Evolutionary conservation across 768 basidiomycete genomes (phyloP), one percentile per base, ranked within the genome.

Genomic region (Leccinellum albellum): DNA sequence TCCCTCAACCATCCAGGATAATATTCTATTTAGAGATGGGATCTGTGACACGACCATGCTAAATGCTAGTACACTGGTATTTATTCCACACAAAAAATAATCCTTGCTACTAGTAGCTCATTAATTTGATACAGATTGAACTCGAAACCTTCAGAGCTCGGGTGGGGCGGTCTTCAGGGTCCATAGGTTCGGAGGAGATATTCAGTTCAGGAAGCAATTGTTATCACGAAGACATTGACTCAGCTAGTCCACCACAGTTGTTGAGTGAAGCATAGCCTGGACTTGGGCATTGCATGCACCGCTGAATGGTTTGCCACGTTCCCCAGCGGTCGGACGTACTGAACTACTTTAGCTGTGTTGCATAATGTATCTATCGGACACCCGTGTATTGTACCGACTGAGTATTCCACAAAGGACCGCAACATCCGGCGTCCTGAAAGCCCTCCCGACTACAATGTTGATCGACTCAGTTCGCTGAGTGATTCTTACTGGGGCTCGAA

Each of bases 61-160:
- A 15, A 47, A 32, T 9, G 21, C 21, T 51, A 49, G n/a, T 13
- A 17, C 44, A 9, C 61, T 62, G 61, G 61, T 58, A 62, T 42
- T 17, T 24, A 6, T 47, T n/a, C 46, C 20, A 26, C 46, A 28
- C 12, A 12, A 20, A 24, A 24, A 28, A 12, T n/a, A 10, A 6
- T 26, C 21, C 3, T 28, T 17, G 9, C 26, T n/a, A 6, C 26
- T n/a, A 6, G 15, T 47, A 8, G 8, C 20, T 47, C 24, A 28
- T 24, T 3, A 3, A 28, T 6, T 28, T 26, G 46, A 3, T 0
- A 47, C 46, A 47, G 46, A 28, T 47, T 17, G 24, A 28, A 26
- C 26, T 47, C 17, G 26, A 23, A 47, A 47, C 46, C 26, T 23
- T 26, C 26, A 26, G 26, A 26, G 23, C 46, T n/a, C 46, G 26